These are phyloP conservation scores for Pharnaceum exiguum DNA, from an alignment of 148 eudicot species.

Conservation along the genomic window DNA sequence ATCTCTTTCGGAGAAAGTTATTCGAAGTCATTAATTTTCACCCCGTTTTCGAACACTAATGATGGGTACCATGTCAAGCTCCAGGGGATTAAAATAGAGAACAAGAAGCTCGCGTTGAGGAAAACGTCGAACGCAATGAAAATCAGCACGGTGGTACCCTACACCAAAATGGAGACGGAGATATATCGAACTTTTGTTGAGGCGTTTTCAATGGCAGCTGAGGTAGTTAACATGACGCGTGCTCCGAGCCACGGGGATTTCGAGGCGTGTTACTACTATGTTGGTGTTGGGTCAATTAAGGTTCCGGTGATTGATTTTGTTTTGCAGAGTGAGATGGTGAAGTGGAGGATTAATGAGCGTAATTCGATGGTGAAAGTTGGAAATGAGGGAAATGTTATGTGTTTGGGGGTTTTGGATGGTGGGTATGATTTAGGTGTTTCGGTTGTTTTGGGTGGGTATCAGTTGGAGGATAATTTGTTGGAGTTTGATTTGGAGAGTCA, in stretches of 20 bases:
- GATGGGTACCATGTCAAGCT: conserved; percentile 43
- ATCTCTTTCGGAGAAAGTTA: conserved; percentile 21
- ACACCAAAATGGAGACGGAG: conserved; percentile 34
- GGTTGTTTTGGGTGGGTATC: conserved; percentile 66
- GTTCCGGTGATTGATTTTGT: conserved; percentile 65
- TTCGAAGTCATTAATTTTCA: conserved; percentile 39
- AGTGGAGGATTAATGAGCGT: conserved; percentile 56
- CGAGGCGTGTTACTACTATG: conserved; percentile 34
- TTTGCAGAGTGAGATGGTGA: conserved; percentile 84
- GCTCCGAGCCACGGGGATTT: conserved; percentile 39
- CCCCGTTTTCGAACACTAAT: conserved; percentile 28
- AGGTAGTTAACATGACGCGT: conserved; percentile 29
- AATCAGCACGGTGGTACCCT: conserved; percentile 41
- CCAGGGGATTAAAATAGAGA: conserved; percentile 38
- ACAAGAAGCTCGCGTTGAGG: conserved; percentile 24
- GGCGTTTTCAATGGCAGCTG: conserved; percentile 29
- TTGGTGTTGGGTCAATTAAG: not conserved
- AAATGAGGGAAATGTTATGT: conserved; percentile 37
- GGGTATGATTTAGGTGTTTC: conserved; percentile 32
- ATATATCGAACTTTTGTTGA: conserved; percentile 23
- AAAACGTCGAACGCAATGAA: conserved; percentile 8
- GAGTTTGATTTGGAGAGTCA: conserved; percentile 61
- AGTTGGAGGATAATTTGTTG: conserved; percentile 73
- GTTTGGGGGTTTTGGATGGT: conserved; percentile 76
- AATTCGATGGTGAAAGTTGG: conserved; percentile 63